A percentile compares a stretch with the other conserved stretches of the same genome.
These are phyloP conservation scores for Boletus sensibilis DNA, from an alignment of 768 basidiomycete species.

Conservation along the genomic window DNA sequence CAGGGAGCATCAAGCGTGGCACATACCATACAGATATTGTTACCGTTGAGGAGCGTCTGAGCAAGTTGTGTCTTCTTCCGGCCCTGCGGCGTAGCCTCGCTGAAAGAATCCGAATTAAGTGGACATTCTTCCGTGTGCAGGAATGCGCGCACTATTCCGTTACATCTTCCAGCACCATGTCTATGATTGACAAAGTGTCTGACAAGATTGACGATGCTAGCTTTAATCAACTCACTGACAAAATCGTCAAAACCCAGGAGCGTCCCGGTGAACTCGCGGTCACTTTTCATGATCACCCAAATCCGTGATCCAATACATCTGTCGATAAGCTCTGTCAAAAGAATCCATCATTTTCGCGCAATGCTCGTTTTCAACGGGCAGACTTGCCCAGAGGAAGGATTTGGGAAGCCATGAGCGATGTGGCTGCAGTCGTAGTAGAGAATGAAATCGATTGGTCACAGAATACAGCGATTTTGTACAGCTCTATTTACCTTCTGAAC, in stretches of 20 bases:
- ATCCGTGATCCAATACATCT: conserved; percentile 95
- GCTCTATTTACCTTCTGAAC: conserved; percentile 6
- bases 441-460: not conserved
- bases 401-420: conserved; percentile 76
- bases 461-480: conserved; percentile 8
- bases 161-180: conserved; percentile 95
- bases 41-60: conserved; percentile 90
- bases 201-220: not conserved
- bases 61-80: conserved; percentile 77
- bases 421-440: conserved; percentile 5
- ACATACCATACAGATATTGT: conserved; percentile 94
- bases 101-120: conserved; percentile 32
- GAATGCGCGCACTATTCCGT: conserved; percentile 78
- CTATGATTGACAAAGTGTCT: conserved; percentile 36
- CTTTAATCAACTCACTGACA: conserved; percentile 75
- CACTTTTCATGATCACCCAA: conserved; percentile 98
- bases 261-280: conserved; percentile 94
- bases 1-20: not conserved
- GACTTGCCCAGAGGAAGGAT: conserved; percentile 84
- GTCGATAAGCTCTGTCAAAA: conserved; percentile 81
- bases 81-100: conserved; percentile 83
- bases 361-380: not conserved
- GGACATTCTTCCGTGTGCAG: not conserved
- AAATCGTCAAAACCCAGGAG: conserved; percentile 98
- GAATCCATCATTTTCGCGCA: not conserved